phyloP scores from a whole-genome alignment of 2,329 filamentous ascomycete species.

The Fusarium buxicola region DNA sequence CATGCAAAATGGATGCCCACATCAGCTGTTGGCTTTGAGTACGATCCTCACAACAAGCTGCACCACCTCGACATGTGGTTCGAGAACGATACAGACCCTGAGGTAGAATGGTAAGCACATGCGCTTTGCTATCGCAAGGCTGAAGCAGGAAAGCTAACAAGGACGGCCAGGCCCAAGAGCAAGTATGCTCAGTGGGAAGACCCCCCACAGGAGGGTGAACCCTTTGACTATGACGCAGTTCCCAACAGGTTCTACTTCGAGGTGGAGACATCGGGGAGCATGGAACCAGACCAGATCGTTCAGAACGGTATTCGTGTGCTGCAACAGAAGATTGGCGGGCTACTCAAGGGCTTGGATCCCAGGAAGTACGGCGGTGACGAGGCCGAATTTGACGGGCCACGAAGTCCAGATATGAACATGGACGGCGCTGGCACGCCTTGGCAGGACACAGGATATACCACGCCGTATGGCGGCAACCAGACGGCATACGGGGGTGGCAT shows the following conservation, averaged over 20 bases:
- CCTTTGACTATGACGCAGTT: constrained; percentile 90
- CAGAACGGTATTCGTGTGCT: constrained; percentile 88
- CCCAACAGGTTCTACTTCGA: constrained; percentile 92
- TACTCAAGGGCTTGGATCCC: constrained; percentile 71
- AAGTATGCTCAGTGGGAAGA: constrained; percentile 85
- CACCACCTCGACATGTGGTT: constrained; percentile 95
- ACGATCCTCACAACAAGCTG: constrained; percentile 97
- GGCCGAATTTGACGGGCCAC: constrained; percentile 71
- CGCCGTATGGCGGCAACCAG: constrained; percentile 72
- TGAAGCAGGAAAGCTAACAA: constrained; percentile 6
- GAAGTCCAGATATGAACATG: constrained; percentile 74
- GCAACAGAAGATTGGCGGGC: constrained; percentile 87
- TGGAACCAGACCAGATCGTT: constrained; percentile 91
- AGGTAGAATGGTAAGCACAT: constrained; percentile 81
- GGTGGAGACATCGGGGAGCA: constrained; percentile 87
- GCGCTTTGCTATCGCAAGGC: too few relatives aligned
- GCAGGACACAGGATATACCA: constrained; percentile 75
- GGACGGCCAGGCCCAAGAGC: constrained; percentile 75
- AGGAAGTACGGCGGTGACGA: constrained; percentile 64
- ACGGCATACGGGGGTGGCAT: constrained; percentile 75
- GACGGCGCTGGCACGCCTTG: constrained; percentile 66
- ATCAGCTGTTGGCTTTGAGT: constrained; percentile 94
- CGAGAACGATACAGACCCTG: constrained; percentile 77
- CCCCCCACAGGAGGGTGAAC: constrained; percentile 81
- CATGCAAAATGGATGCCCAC: constrained; percentile 98